Base-by-base conservation (phyloP, 345 rosid species). In the Dipteronia dyeriana region DNA sequence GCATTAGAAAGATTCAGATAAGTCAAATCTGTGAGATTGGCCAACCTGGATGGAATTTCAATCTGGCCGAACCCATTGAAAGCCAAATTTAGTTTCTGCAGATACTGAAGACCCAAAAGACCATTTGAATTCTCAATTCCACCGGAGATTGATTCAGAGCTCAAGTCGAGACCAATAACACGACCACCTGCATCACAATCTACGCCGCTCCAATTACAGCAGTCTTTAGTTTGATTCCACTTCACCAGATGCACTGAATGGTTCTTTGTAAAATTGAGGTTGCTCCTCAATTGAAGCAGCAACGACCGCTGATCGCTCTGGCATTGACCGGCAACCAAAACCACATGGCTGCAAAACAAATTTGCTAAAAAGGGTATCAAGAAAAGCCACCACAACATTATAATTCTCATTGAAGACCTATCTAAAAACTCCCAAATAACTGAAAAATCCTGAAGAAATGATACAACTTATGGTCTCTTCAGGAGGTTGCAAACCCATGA, bases 1-100 rank as follows among this genome's bases (percentile, higher is more conserved):
- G 88, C 80, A 64, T 74, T 80, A 0, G 90, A 89, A 63, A 89
- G 68, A 71, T 89, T 89, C 38, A 79, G 71, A 66, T 76, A 13
- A 0, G 25, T 76, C 57, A 80, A 67, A 66, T 47, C 60, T 2
- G 74, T 53, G 57, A 81, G 49, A 9, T 29, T 56, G n/a, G 57
- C 71, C 17, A 77, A 77, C 22, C 17, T 57, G 12, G 73, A 62
- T 11, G 81, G 73, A 2, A 77, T 62, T 12, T n/a, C n/a, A n/a
- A n/a, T n/a, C n/a, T 4, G 34, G 16, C 29, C 23, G 70, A 84
- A n/a, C 1, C 19, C 49, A 68, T 81, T 84, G 2, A 16, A 22
- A 29, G 84, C 68, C 82, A 84, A 76, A 69, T 78, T 22, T 2
- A 84, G 73, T 0, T 8, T 61, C 57, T 22, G 76, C 19, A 84